Evolutionary conservation across 352 stramenopile genomes (phyloP).

Genomic region (Pythium phragmitis): DNA sequence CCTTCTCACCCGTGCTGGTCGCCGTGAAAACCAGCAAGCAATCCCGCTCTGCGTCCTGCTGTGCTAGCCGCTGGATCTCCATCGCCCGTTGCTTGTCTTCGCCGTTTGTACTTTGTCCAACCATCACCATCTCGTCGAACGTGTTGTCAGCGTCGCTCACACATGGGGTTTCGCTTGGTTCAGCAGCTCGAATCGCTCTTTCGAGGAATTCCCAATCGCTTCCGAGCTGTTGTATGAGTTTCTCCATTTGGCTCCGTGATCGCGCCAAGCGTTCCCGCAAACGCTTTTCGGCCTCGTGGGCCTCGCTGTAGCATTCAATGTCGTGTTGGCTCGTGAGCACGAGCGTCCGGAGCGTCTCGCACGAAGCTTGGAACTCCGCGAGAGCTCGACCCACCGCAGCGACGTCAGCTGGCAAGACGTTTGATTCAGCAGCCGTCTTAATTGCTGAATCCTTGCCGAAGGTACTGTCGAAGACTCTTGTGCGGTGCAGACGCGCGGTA

Average conservation of each 20-base stretch:
- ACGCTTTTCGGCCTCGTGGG: background rate
- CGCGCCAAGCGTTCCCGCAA: slow-evolving; percentile 4
- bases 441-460: background rate
- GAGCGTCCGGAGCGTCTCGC: slow-evolving; percentile 56
- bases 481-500: background rate
- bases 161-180: background rate
- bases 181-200: background rate
- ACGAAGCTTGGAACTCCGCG: slow-evolving; percentile 33
- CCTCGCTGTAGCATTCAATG: slow-evolving; percentile 5
- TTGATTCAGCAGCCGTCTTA: background rate
- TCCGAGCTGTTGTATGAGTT: slow-evolving; percentile 22
- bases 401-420: slow-evolving; percentile 6
- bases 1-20: slow-evolving; percentile 68
- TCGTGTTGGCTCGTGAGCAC: slow-evolving; percentile 45
- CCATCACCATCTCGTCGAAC: background rate
- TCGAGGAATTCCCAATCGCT: slow-evolving; percentile 26
- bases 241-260: slow-evolving; percentile 26
- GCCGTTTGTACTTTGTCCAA: background rate
- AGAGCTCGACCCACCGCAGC: slow-evolving; percentile 3
- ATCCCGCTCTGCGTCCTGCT: slow-evolving; percentile 19
- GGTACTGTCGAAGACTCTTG: background rate
- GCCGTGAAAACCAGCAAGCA: slow-evolving; percentile 63
- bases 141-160: too few species aligned
- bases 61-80: background rate
- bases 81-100: background rate